Evolutionary conservation across 768 basidiomycete genomes (phyloP).

Genomic region (Xerocomus spinulosus): DNA sequence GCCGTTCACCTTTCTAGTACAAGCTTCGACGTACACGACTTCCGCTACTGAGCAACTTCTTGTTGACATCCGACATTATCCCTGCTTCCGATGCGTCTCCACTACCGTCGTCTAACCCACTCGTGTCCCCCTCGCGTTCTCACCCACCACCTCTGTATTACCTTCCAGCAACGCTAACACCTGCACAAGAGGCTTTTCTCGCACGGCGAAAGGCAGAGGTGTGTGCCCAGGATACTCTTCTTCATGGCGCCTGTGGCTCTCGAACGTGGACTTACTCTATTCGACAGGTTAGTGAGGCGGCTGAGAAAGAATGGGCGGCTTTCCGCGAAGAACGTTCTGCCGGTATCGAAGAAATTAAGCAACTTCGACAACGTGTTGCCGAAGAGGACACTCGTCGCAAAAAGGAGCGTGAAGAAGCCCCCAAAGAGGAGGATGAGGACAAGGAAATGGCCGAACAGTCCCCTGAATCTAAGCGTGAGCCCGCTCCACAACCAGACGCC

Average conservation of each 20-base stretch:
- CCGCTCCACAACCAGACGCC: constrained; percentile 20
- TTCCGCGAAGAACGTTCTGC: constrained; percentile 58
- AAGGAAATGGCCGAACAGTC: constrained; percentile 34
- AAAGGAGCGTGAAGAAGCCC: constrained; percentile 36
- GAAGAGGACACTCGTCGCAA: constrained; percentile 56
- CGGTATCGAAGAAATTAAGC: constrained; percentile 58
- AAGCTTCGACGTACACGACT: constrained; percentile 68
- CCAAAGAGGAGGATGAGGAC: constrained; percentile 29
- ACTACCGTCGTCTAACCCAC: constrained; percentile 29
- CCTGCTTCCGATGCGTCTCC: constrained; percentile 35
- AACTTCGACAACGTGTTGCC: constrained; percentile 58
- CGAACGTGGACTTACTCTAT: constrained; percentile 3
- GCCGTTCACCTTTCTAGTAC: constrained; percentile 41
- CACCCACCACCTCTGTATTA: constrained; percentile 79
- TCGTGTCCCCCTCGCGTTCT: constrained; percentile 51
- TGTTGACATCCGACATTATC: constrained; percentile 69
- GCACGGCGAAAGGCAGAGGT: constrained; percentile 61
- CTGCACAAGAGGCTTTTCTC: constrained; percentile 68
- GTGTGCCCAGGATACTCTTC: constrained; percentile 11
- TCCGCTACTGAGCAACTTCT: constrained; percentile 70
- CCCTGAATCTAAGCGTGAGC: constrained; percentile 16
- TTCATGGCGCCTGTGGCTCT: neutral
- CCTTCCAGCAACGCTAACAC: constrained; percentile 62
- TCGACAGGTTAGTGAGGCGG: constrained; percentile 53
- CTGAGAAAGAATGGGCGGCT: constrained; percentile 62